phyloP scores from a whole-genome alignment of 2,329 filamentous ascomycete genomes.

The Fusarium algeriense region DNA sequence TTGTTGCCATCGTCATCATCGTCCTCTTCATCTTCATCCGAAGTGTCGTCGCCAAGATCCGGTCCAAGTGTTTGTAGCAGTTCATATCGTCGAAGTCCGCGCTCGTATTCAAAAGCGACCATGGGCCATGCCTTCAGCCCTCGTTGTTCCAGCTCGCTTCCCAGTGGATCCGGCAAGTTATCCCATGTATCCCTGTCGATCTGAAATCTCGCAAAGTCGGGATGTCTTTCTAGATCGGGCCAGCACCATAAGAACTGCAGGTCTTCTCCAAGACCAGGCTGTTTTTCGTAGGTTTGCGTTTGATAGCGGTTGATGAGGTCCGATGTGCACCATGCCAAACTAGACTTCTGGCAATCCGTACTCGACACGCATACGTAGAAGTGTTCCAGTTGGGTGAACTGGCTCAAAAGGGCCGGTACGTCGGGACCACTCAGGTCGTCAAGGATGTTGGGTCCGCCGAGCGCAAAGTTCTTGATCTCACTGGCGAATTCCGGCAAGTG shows the following conservation, averaged over 20 bases:
- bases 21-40: constrained; percentile 28
- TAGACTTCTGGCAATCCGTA: constrained; percentile 7
- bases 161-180: constrained; percentile 5
- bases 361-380: constrained; percentile 43
- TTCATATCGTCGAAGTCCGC: constrained; percentile 34
- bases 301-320: constrained; percentile 47
- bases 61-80: constrained; percentile 23
- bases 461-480: constrained; percentile 48
- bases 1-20: constrained; percentile 25
- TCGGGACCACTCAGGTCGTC: not conserved
- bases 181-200: constrained; percentile 29
- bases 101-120: constrained; percentile 46
- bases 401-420: not conserved
- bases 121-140: constrained; percentile 49
- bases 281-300: constrained; percentile 45
- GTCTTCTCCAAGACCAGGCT: constrained; percentile 44
- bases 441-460: constrained; percentile 24
- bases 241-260: constrained; percentile 48
- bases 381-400: constrained; percentile 46
- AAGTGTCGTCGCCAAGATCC: constrained; percentile 22
- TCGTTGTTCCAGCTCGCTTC: constrained; percentile 2
- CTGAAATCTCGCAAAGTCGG: constrained; percentile 47
- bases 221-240: constrained; percentile 50
- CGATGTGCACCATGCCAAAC: constrained; percentile 51
- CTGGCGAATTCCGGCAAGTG: constrained; percentile 47